Conservation (phyloP, 2,329 filamentous ascomycete genomes). For the Parascedosporium putredinis region DNA sequence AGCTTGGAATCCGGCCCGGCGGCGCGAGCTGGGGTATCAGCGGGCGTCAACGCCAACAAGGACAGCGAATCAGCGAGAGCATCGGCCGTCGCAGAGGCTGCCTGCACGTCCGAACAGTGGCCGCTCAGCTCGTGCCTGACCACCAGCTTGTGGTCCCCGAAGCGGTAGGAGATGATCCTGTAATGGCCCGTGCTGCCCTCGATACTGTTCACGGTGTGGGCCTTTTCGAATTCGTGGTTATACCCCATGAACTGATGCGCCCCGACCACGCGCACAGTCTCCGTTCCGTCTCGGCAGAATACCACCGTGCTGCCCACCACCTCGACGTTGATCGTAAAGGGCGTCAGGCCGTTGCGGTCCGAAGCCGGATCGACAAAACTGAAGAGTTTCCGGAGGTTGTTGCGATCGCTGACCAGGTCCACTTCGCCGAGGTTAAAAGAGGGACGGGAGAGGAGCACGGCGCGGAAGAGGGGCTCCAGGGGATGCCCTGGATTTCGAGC, state of each 20-base stretch:
- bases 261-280: slow-evolving; percentile 18
- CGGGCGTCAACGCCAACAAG: slow-evolving; percentile 11
- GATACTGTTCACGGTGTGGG: slow-evolving; percentile 25
- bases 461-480: slow-evolving; percentile 35
- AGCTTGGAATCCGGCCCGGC: slow-evolving; percentile 17
- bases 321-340: slow-evolving; percentile 32
- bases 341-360: slow-evolving; percentile 16
- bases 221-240: slow-evolving; percentile 34
- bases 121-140: slow-evolving; percentile 33
- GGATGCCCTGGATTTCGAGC: slow-evolving; percentile 30
- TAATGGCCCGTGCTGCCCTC: slow-evolving; percentile 31
- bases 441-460: slow-evolving; percentile 27
- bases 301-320: slow-evolving; percentile 25
- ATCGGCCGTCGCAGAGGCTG: not conserved
- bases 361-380: slow-evolving; percentile 25
- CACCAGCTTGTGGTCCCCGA: slow-evolving; percentile 28
- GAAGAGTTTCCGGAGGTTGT: slow-evolving; percentile 38
- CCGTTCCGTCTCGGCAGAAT: slow-evolving; percentile 24
- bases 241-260: slow-evolving; percentile 28
- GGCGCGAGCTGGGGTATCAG: not conserved
- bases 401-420: slow-evolving; percentile 34
- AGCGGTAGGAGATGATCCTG: slow-evolving; percentile 31
- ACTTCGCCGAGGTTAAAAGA: slow-evolving; percentile 25
- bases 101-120: slow-evolving; percentile 24
- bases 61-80: slow-evolving; percentile 17